Conservation (phyloP, 2,329 filamentous ascomycete genomes). For the Claviceps sorghi region DNA sequence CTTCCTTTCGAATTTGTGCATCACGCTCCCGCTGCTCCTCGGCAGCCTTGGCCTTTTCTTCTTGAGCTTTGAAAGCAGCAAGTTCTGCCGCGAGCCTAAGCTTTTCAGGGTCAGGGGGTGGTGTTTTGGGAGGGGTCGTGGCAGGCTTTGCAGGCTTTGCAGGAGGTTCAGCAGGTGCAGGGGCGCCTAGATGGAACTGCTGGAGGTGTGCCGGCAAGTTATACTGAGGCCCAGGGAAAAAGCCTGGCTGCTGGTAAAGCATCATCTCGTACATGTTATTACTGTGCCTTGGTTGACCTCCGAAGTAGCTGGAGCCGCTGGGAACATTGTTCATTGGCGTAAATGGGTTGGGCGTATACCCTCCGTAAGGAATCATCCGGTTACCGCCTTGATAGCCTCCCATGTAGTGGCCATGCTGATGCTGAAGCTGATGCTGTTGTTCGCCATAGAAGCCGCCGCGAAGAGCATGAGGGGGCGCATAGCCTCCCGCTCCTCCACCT, state of each 20-base stretch:
- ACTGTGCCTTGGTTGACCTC: slow-evolving; percentile 19
- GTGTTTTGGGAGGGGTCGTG: slow-evolving; percentile 24
- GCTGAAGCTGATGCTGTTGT: slow-evolving; percentile 34
- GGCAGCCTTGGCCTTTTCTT: slow-evolving; percentile 30
- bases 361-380: slow-evolving; percentile 34
- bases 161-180: slow-evolving; percentile 25
- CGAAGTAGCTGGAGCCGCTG: slow-evolving; percentile 27
- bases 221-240: slow-evolving; percentile 7
- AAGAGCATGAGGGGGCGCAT: slow-evolving; percentile 10
- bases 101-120: slow-evolving; percentile 38
- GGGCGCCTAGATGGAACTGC: slow-evolving; percentile 24
- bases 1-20: slow-evolving; percentile 29
- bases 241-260: slow-evolving; percentile 26
- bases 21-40: slow-evolving; percentile 30
- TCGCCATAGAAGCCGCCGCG: slow-evolving; percentile 14
- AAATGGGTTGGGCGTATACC: slow-evolving; percentile 28
- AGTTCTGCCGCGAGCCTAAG: slow-evolving; percentile 48
- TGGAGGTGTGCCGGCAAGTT: slow-evolving; percentile 16
- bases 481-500: background rate
- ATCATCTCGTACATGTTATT: slow-evolving; percentile 34
- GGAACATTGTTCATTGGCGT: slow-evolving; percentile 24
- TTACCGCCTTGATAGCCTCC: slow-evolving; percentile 21
- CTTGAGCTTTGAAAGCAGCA: slow-evolving; percentile 30
- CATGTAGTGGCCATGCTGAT: slow-evolving; percentile 31
- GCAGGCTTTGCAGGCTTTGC: slow-evolving; percentile 8